Conservation (phyloP, 495 filamentous ascomycete species). For the Penicillium cinerascens region DNA sequence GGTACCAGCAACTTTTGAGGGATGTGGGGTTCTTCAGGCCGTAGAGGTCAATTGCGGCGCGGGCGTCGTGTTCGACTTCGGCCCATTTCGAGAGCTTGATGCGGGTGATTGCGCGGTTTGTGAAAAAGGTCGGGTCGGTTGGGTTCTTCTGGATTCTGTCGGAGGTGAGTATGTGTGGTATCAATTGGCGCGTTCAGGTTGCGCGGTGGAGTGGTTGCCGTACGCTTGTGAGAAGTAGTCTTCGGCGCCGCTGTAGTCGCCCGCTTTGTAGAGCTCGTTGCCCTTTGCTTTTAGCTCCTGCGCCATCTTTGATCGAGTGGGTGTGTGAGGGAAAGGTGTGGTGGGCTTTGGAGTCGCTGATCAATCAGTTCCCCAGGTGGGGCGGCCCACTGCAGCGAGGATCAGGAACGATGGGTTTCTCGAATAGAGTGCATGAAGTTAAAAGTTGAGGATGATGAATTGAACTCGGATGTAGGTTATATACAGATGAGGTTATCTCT, state of each 20-base stretch:
- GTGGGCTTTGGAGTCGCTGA: slow-evolving; percentile 11
- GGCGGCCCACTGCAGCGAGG: slow-evolving; percentile 11
- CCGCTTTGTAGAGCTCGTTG: slow-evolving; percentile 56
- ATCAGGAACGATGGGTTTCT: background rate
- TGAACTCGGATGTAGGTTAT: background rate
- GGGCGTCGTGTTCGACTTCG: slow-evolving; percentile 77
- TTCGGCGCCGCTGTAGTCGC: slow-evolving; percentile 73
- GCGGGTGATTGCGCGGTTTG: slow-evolving; percentile 86
- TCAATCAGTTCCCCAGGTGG: slow-evolving; percentile 22
- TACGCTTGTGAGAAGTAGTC: slow-evolving; percentile 83
- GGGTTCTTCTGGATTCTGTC: slow-evolving; percentile 47
- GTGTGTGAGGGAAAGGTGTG: background rate
- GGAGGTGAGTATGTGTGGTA: background rate
- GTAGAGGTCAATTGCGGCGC: slow-evolving; percentile 64
- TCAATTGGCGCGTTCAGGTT: background rate
- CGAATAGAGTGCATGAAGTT: background rate
- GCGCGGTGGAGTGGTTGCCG: slow-evolving; percentile 24
- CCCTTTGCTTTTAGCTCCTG: slow-evolving; percentile 44
- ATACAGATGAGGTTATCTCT: background rate
- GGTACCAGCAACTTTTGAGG: slow-evolving; percentile 81
- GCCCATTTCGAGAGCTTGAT: slow-evolving; percentile 67
- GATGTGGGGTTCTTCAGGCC: slow-evolving; percentile 43
- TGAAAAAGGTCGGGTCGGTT: slow-evolving; percentile 53
- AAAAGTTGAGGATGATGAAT: background rate
- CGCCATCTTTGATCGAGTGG: slow-evolving; percentile 31